Percentiles rank a stretch among this genome's conserved stretches.
phyloP scores from a whole-genome alignment of 2,329 filamentous ascomycete species.

The Ophiostoma quercus region DNA sequence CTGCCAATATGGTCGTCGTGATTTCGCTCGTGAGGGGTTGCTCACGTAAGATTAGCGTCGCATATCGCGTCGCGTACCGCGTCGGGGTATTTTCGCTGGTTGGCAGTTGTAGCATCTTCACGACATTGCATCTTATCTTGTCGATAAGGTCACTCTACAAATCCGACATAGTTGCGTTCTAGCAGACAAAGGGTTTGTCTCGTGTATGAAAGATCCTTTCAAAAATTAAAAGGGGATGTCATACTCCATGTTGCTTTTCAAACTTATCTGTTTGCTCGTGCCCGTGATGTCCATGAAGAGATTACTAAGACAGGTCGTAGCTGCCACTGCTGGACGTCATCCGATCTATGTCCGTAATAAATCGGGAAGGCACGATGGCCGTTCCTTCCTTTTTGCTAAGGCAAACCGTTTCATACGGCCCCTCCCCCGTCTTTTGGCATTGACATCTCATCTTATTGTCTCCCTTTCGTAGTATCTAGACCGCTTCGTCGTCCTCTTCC shows the following conservation, averaged over 20 bases:
- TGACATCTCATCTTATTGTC: constrained; percentile 1
- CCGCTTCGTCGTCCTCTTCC: not conserved
- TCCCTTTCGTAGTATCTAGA: too few relatives aligned
- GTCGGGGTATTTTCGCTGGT: too few relatives aligned
- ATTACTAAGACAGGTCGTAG: not conserved
- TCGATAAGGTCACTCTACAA: not conserved
- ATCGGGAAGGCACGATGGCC: constrained; percentile 8
- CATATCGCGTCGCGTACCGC: too few relatives aligned
- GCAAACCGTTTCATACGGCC: not conserved
- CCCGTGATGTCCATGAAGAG: not conserved
- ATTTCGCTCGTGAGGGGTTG: too few relatives aligned
- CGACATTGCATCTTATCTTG: too few relatives aligned
- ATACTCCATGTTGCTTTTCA: constrained; percentile 5
- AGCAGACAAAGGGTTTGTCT: constrained; percentile 9
- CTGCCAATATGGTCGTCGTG: too few relatives aligned
- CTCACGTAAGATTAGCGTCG: too few relatives aligned
- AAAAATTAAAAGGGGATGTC: not conserved
- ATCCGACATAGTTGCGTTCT: constrained; percentile 4
- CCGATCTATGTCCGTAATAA: not conserved
- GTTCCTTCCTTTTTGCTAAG: constrained; percentile 12
- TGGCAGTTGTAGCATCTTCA: too few relatives aligned
- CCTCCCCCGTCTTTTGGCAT: not conserved
- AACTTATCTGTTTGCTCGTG: not conserved
- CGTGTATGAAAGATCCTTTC: constrained; percentile 13
- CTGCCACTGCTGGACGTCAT: too few relatives aligned